These are phyloP conservation scores for Boletus mariae DNA, from an alignment of 1,284 basidiomycete species.

Conservation along the genomic window DNA sequence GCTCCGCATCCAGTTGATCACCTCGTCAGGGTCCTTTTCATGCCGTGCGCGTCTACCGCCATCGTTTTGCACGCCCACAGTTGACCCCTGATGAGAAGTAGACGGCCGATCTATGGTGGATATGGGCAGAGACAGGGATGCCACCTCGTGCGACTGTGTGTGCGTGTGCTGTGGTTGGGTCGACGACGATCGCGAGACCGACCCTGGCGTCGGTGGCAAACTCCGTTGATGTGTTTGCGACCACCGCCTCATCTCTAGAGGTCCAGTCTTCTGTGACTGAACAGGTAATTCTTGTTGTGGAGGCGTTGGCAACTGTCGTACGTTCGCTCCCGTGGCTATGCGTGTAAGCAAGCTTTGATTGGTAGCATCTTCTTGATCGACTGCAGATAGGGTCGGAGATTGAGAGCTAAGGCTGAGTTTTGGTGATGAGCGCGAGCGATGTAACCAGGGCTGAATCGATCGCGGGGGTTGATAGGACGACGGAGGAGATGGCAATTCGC, in stretches of 20 bases:
- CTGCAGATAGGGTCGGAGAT: slow-evolving; percentile 14
- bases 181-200: slow-evolving; percentile 20
- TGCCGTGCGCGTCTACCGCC: slow-evolving; percentile 18
- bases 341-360: slow-evolving; percentile 17
- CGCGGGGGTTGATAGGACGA: slow-evolving; percentile 32
- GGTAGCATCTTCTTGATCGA: slow-evolving; percentile 22
- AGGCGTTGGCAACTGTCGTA: slow-evolving; percentile 31
- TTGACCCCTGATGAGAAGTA: slow-evolving; percentile 19
- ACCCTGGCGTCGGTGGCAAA: slow-evolving; percentile 25
- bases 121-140: neutral
- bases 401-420: slow-evolving; percentile 18
- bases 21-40: slow-evolving; percentile 28
- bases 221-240: slow-evolving; percentile 28
- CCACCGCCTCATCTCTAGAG: slow-evolving; percentile 13
- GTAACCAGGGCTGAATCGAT: slow-evolving; percentile 30
- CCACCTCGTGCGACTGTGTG: slow-evolving; percentile 17
- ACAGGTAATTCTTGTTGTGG: slow-evolving; percentile 14
- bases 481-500: slow-evolving; percentile 30
- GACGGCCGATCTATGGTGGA: slow-evolving; percentile 9
- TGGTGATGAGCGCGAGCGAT: slow-evolving; percentile 33
- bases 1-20: slow-evolving; percentile 31
- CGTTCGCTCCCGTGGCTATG: slow-evolving; percentile 18
- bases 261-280: slow-evolving; percentile 11
- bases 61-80: slow-evolving; percentile 10
- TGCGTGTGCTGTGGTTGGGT: slow-evolving; percentile 22